Evolutionary conservation across 2,329 filamentous ascomycete species (phyloP).

Genomic region (Helicocarpus griseus): DNA sequence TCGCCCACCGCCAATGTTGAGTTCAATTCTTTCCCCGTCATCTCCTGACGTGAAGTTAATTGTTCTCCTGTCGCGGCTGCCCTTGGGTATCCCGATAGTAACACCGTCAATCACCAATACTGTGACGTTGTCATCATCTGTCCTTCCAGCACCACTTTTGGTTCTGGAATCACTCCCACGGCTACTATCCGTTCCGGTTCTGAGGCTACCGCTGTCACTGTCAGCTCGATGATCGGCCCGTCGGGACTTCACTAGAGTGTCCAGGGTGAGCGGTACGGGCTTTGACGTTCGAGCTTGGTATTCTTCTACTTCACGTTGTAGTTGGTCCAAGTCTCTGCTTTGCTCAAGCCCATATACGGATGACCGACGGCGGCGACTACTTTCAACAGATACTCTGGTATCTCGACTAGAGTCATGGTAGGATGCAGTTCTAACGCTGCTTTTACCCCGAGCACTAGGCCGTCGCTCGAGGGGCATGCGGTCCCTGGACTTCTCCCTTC

Average conservation of each 20-base stretch:
- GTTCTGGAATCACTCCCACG: conserved; percentile 29
- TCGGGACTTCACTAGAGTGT: conserved; percentile 26
- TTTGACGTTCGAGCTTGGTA: conserved; percentile 26
- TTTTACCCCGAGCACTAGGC: conserved; percentile 20
- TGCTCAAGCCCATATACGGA: conserved; percentile 22
- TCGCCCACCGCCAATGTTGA: conserved; percentile 25
- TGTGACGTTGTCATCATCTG: conserved; percentile 29
- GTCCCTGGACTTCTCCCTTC: conserved; percentile 24
- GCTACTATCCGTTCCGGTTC: conserved; percentile 31
- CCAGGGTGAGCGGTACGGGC: conserved; percentile 24
- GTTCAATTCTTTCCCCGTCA: conserved; percentile 26
- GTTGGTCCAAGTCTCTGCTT: conserved; percentile 24
- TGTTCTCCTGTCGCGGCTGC: conserved; percentile 27
- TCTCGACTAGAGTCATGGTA: conserved; percentile 26
- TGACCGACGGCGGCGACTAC: conserved; percentile 23
- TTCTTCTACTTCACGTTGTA: conserved; percentile 28
- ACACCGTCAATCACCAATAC: conserved; percentile 33
- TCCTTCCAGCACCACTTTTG: conserved; percentile 24
- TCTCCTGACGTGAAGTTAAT: conserved; percentile 32
- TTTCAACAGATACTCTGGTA: conserved; percentile 26
- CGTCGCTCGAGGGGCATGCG: conserved; percentile 24
- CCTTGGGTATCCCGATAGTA: conserved; percentile 29
- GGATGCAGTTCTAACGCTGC: conserved; percentile 18
- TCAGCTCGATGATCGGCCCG: conserved; percentile 19
- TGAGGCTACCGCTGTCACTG: conserved; percentile 33